phyloP scores from a whole-genome alignment of 805 yeast species.

The Wickerhamiella dianesei region DNA sequence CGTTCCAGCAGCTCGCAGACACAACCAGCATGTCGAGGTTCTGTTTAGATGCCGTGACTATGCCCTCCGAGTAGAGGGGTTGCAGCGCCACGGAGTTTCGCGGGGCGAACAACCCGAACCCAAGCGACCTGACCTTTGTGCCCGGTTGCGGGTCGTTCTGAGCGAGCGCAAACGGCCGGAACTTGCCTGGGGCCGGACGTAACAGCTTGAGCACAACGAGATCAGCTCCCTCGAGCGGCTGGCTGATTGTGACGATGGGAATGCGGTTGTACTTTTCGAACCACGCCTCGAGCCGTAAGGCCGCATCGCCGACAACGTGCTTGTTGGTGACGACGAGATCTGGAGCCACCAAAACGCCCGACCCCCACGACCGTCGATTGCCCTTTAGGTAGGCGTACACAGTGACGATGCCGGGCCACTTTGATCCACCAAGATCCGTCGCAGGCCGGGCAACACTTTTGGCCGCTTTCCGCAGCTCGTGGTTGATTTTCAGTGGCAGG shows the following conservation, averaged over 20 bases:
- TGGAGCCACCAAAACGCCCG: constrained; percentile 24
- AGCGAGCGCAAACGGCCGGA: constrained; percentile 15
- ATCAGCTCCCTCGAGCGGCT: constrained; percentile 23
- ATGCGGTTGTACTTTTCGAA: constrained; percentile 6
- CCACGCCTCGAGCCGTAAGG: constrained; percentile 7
- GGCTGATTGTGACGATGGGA: constrained; percentile 10
- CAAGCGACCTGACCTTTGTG: constrained; percentile 21
- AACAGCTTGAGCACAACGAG: constrained; percentile 20
- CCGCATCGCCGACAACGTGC: constrained; percentile 21
- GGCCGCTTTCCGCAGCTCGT: constrained; percentile 1
- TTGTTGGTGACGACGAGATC: constrained; percentile 23
- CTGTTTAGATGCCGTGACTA: constrained; percentile 6
- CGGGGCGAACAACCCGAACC: constrained; percentile 26
- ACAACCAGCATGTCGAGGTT: constrained; percentile 21
- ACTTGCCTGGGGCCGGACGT: constrained; percentile 5
- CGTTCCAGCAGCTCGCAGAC: constrained; percentile 29
- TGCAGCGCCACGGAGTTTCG: constrained; percentile 12
- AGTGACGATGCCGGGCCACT: constrained; percentile 13
- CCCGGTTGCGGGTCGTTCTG: constrained; percentile 12
- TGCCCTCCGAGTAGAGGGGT: constrained; percentile 24
- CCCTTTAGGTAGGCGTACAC: constrained; percentile 14
- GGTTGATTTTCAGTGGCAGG: background rate
- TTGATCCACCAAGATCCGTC: background rate
- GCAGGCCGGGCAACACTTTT: background rate
- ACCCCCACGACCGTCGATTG: constrained; percentile 25